Percentiles rank a stretch among this genome's conserved stretches.
Conservation (phyloP, 345 rosid species). For the Melaleuca quinquenervia region DNA sequence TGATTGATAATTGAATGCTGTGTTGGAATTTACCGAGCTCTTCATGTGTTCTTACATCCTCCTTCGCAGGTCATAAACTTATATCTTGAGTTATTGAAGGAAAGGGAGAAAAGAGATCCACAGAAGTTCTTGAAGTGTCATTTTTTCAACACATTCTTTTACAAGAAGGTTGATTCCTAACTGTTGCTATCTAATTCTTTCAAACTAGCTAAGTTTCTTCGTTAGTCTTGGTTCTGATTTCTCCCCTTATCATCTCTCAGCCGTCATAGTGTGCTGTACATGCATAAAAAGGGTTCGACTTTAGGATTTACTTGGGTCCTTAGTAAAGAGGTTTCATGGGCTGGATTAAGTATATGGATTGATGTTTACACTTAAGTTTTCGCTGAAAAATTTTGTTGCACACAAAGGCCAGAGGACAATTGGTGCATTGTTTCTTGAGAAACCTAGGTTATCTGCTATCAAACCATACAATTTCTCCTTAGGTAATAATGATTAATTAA, state of each 20-base stretch:
- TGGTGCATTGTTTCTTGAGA: neutral
- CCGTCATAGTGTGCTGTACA: neutral
- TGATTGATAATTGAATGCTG: neutral
- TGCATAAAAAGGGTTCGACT: neutral
- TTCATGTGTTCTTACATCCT: conserved; percentile 3
- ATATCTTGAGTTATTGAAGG: conserved; percentile 83
- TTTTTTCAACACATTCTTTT: conserved; percentile 89
- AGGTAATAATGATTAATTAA: neutral
- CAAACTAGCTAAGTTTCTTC: neutral
- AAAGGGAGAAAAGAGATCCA: conserved; percentile 88
- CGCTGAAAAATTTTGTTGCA: neutral
- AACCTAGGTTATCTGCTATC: neutral
- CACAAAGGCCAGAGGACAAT: neutral
- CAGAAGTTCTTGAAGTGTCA: conserved; percentile 81
- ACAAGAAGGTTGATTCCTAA: conserved; percentile 59
- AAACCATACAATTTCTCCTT: neutral
- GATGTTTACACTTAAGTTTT: neutral
- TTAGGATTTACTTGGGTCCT: neutral
- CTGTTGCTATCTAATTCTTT: neutral
- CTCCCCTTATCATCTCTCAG: neutral
- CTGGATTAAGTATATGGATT: neutral
- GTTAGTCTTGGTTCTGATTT: neutral
- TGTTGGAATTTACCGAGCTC: neutral
- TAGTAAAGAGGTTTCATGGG: neutral
- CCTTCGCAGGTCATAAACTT: conserved; percentile 71